Conservation (phyloP, 2,329 filamentous ascomycete species). For the Colletotrichum somersetense region DNA sequence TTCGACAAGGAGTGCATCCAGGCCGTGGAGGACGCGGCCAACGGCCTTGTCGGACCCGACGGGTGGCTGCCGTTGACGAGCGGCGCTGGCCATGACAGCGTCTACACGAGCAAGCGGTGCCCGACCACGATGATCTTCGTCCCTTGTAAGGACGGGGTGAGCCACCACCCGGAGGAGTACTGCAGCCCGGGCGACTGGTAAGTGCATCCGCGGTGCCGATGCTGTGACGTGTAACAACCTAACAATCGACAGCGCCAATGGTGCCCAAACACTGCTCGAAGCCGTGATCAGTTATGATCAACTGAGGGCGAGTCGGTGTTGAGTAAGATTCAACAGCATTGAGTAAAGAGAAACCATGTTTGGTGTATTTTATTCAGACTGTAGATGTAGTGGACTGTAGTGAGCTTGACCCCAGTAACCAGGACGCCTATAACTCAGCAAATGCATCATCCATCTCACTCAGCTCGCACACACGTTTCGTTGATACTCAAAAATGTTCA, state of each 20-base stretch:
- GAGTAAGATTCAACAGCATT: neutral
- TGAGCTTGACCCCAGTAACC: neutral
- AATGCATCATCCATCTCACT: too few relatives aligned
- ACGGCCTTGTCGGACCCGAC: conserved; percentile 66
- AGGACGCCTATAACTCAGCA: neutral
- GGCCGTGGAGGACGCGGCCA: conserved; percentile 71
- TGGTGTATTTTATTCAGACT: neutral
- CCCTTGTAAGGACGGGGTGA: conserved; percentile 72
- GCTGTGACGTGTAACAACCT: neutral
- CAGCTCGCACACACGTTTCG: neutral
- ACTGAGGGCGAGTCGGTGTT: conserved; percentile 14
- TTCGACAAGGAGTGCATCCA: conserved; percentile 78
- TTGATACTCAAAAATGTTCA: neutral
- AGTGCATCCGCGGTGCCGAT: neutral
- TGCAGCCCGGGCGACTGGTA: conserved; percentile 69
- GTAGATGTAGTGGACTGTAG: too few relatives aligned
- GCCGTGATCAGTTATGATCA: conserved; percentile 43
- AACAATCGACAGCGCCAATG: conserved; percentile 38
- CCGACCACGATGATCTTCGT: conserved; percentile 78
- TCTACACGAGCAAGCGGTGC: conserved; percentile 69
- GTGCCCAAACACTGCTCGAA: conserved; percentile 43
- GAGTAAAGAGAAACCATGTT: too few relatives aligned
- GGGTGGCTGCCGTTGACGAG: conserved; percentile 54
- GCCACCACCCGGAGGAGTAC: conserved; percentile 74
- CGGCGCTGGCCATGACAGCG: conserved; percentile 63